Conservation (phyloP, 2,329 filamentous ascomycete genomes). For the Calonectria ilicicola region DNA sequence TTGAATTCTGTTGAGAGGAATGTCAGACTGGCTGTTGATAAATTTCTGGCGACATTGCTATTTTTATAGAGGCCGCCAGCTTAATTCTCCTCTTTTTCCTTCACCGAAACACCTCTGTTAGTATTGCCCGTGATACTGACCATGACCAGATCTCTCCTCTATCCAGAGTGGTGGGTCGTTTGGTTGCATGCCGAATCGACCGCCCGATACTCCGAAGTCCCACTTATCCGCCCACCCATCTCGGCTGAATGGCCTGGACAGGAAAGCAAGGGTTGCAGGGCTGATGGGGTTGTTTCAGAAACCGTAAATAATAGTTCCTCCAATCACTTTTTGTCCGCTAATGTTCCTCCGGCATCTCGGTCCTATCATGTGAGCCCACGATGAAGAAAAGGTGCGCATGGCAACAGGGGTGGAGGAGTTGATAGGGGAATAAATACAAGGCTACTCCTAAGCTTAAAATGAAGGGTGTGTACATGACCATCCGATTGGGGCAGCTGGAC, state of each 20-base stretch:
- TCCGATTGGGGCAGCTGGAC: neutral
- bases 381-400: neutral
- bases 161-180: neutral
- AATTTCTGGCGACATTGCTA: neutral
- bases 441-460: neutral
- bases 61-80: neutral
- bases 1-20: neutral
- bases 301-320: neutral
- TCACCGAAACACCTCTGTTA: neutral
- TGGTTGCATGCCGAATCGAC: neutral
- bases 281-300: conserved; percentile 6
- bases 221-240: neutral
- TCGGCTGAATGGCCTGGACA: conserved; percentile 17
- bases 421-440: neutral
- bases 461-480: neutral
- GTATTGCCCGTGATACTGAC: neutral
- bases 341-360: neutral
- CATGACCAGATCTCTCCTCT: neutral
- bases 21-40: neutral
- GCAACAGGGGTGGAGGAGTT: neutral
- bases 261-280: neutral
- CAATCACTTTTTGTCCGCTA: neutral
- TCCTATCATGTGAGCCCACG: neutral
- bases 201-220: conserved; percentile 7
- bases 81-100: neutral